These are phyloP conservation scores for Scleroderma bovista DNA, from an alignment of 768 basidiomycete species.

Conservation along the genomic window DNA sequence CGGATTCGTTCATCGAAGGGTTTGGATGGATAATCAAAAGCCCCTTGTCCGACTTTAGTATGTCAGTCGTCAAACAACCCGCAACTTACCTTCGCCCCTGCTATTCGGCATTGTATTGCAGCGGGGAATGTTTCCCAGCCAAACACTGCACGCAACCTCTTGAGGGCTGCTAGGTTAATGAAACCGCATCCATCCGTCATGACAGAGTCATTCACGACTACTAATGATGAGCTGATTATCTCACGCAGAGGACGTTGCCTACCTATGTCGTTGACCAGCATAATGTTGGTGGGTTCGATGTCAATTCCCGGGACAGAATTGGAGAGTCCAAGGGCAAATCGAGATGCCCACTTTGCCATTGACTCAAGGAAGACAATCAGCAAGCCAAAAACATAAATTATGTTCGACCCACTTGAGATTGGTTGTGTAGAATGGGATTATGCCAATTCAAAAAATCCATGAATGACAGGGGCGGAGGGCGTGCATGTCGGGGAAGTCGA, in stretches of 20 bases:
- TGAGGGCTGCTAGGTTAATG: slow-evolving; percentile 35
- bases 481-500: slow-evolving; percentile 1
- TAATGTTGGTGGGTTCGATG: slow-evolving; percentile 34
- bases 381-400: not conserved
- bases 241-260: not conserved
- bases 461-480: slow-evolving; percentile 25
- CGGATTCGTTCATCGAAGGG: slow-evolving; percentile 14
- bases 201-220: slow-evolving; percentile 26
- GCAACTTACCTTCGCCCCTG: slow-evolving; percentile 38
- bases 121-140: slow-evolving; percentile 36
- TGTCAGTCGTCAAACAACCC: not conserved
- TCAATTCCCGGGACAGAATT: slow-evolving; percentile 55
- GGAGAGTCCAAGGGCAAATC: slow-evolving; percentile 56
- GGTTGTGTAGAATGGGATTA: slow-evolving; percentile 45
- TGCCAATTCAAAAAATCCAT: slow-evolving; percentile 49
- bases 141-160: slow-evolving; percentile 29
- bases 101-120: slow-evolving; percentile 47
- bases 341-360: slow-evolving; percentile 61
- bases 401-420: slow-evolving; percentile 41
- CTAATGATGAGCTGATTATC: not conserved
- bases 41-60: slow-evolving; percentile 4
- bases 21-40: slow-evolving; percentile 27
- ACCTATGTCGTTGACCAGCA: slow-evolving; percentile 45
- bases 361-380: slow-evolving; percentile 31
- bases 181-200: slow-evolving; percentile 57